phyloP scores from a whole-genome alignment of 2,329 filamentous ascomycete species.

The Chaetomiaceae sp. region DNA sequence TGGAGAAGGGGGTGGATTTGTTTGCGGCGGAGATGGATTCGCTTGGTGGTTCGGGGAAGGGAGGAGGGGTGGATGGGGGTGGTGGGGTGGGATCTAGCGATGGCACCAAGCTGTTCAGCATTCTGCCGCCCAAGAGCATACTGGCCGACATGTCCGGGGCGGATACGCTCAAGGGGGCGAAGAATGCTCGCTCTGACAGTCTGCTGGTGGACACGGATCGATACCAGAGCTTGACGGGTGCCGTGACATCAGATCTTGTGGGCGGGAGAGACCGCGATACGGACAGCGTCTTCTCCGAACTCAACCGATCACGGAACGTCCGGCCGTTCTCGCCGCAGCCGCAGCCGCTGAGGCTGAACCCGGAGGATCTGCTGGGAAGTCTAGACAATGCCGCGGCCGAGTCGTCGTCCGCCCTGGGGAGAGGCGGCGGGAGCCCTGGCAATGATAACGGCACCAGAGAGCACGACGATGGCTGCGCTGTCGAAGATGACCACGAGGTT shows the following conservation, averaged over 20 bases:
- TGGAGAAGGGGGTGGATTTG: constrained; percentile 59
- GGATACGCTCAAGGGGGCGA: constrained; percentile 31
- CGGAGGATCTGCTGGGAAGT: constrained; percentile 30
- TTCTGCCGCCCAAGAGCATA: constrained; percentile 60
- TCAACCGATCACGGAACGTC: constrained; percentile 48
- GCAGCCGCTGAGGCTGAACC: constrained; percentile 29
- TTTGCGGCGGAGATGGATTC: constrained; percentile 27
- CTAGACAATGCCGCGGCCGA: constrained; percentile 11
- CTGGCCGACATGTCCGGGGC: constrained; percentile 45
- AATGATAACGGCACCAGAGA: neutral
- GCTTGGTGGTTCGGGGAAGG: constrained; percentile 7
- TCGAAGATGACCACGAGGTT: constrained; percentile 14
- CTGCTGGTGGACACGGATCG: constrained; percentile 47
- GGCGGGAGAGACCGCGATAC: constrained; percentile 36
- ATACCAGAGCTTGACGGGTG: constrained; percentile 52
- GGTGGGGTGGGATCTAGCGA: constrained; percentile 31
- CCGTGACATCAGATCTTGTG: constrained; percentile 13
- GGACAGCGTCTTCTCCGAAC: constrained; percentile 52
- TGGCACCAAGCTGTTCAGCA: constrained; percentile 56
- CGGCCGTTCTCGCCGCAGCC: constrained; percentile 58
- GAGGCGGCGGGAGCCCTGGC: neutral
- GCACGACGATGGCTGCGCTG: constrained; percentile 5
- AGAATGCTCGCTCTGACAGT: constrained; percentile 49
- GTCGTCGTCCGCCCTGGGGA: neutral
- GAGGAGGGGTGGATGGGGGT: constrained; percentile 30